Conservation (phyloP, 1,139 yeast species). For the Yamadazyma pseudoaaseri region DNA sequence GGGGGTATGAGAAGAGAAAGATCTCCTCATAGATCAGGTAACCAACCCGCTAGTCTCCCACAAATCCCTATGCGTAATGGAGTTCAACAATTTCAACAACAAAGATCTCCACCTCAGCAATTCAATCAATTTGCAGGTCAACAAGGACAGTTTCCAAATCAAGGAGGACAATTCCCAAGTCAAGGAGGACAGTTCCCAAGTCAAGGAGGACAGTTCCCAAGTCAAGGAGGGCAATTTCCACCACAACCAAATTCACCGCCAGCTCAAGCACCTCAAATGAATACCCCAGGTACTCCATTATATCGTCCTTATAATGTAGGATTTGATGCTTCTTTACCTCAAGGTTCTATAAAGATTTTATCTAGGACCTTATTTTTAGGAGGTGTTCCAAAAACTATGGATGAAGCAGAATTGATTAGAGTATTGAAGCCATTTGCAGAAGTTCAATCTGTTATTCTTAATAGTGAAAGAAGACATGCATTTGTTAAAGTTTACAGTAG, state of each 20-base stretch:
- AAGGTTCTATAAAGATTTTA: conserved; percentile 76
- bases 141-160: conserved; percentile 7
- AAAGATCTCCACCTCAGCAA: conserved; percentile 14
- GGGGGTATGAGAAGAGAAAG: conserved; percentile 26
- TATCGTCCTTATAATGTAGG: conserved; percentile 70
- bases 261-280: conserved; percentile 40
- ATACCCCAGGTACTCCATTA: conserved; percentile 69
- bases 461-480: conserved; percentile 90
- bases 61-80: conserved; percentile 12
- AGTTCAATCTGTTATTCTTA: conserved; percentile 86
- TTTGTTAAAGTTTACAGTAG: conserved; percentile 96
- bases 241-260: conserved; percentile 9
- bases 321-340: conserved; percentile 70
- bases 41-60: conserved; percentile 16
- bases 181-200: conserved; percentile 5
- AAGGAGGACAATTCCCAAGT: conserved; percentile 6
- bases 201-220: background rate
- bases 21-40: conserved; percentile 27
- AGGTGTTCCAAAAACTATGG: conserved; percentile 85
- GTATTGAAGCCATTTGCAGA: conserved; percentile 87
- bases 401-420: conserved; percentile 64
- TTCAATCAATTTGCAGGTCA: conserved; percentile 12
- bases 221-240: conserved; percentile 10
- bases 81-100: conserved; percentile 6
- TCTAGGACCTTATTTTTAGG: conserved; percentile 93